Percentiles rank a stretch among this genome's conserved stretches.
phyloP scores from a whole-genome alignment of 345 rosid species.

The Sisymbrium altissimum region DNA sequence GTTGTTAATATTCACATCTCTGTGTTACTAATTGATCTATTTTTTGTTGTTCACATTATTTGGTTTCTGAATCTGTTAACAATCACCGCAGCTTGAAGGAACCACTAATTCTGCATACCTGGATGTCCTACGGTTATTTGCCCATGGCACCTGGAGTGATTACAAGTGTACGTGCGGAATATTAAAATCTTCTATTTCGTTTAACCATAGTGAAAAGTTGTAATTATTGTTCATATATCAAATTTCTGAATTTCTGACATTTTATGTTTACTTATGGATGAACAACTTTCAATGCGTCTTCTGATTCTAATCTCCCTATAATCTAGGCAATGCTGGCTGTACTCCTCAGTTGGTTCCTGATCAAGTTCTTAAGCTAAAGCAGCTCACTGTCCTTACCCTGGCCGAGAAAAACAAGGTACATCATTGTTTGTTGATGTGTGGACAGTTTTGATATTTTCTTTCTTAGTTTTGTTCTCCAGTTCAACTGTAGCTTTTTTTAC shows the following conservation, averaged over 20 bases:
- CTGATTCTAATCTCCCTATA: neutral
- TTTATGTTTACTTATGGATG: neutral
- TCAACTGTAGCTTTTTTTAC: neutral
- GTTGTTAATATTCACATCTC: neutral
- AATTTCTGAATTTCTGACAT: neutral
- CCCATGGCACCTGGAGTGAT: constrained; percentile 89
- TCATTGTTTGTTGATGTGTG: neutral
- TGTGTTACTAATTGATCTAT: neutral
- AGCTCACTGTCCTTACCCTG: constrained; percentile 84
- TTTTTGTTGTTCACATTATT: neutral
- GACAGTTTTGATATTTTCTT: neutral
- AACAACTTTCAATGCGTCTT: neutral
- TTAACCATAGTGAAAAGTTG: neutral
- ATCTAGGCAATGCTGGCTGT: constrained; percentile 47
- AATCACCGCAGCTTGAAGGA: constrained; percentile 70
- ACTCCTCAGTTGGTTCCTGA: constrained; percentile 66
- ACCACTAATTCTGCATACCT: constrained; percentile 49
- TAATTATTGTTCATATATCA: neutral
- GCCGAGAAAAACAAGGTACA: constrained; percentile 82
- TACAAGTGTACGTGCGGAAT: constrained; percentile 56
- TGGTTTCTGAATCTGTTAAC: neutral
- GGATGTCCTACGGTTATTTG: constrained; percentile 74
- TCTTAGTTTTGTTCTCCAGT: neutral
- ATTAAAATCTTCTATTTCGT: neutral
- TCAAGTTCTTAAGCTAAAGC: constrained; percentile 85